Base-by-base conservation (phyloP, 345 rosid genomes). In the Populus tremula region DNA sequence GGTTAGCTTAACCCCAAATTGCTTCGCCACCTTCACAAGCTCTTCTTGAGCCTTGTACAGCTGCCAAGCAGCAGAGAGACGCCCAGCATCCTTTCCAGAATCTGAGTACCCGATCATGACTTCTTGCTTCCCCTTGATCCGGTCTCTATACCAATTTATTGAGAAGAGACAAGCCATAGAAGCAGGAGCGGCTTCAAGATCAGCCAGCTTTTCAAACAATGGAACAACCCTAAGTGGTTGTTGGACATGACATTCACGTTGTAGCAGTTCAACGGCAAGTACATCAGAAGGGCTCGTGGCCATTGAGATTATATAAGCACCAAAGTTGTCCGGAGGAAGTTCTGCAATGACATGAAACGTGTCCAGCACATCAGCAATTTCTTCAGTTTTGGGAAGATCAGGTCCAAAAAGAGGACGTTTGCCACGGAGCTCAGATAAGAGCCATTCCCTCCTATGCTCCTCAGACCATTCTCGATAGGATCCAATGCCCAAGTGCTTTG, bases 31-130 rank as follows among this genome's bases (percentile, higher is more conserved):
- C 67, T 88, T 89, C 72, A 94, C 87, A 70, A 96, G 97, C 86
- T 94, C 97, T 82, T 96, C 99, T 78, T 96, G 99, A 76, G 99
- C 90, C 87, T 96, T 94, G 70, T 94, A 96, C 49, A 94, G 76
- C 84, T 96, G 97, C 99, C 99, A 96, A 69, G 98, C 99, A 61
- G 99, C 97, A 72, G 99, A 92, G 72, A 96, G 77, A 56, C 99
- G 87, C 1, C 99, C 99, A 23, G 98, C 98, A 47, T 96, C 99
- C 79, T 94, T 96, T 27, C 99, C 99, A 4, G 99, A 96, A 78
- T 94, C 97, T 0, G 99, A 96, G 83, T 96, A 96, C 69, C 99
- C 99, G 11, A 96, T 94, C 99, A 94, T 92, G 81, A 94, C 99
- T 84, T 96, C 99, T 82, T 90, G 97, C 79, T 96, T 94, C 41